phyloP scores from a whole-genome alignment of 2,329 filamentous ascomycete genomes.

The Calonectria hongkongensis region DNA sequence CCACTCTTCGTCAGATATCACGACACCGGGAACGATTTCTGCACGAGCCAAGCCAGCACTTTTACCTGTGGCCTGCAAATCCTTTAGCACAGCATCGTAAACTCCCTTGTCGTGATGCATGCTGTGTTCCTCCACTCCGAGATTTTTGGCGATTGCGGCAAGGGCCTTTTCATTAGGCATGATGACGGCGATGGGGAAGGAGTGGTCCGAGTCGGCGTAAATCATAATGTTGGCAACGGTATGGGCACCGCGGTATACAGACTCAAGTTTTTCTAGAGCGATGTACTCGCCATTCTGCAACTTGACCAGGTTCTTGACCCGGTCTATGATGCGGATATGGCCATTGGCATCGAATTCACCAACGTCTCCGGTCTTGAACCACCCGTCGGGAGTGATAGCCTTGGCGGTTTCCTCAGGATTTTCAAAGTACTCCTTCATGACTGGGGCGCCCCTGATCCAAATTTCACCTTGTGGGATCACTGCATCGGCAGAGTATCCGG shows the following conservation, averaged over 20 bases:
- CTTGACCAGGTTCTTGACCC: constrained; percentile 98
- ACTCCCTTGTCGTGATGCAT: constrained; percentile 81
- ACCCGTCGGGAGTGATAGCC: constrained; percentile 86
- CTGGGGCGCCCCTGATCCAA: constrained; percentile 85
- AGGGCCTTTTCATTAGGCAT: constrained; percentile 78
- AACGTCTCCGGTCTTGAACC: constrained; percentile 98
- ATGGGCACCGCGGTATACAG: constrained; percentile 86
- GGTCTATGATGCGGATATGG: constrained; percentile 90
- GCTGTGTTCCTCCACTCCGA: constrained; percentile 79
- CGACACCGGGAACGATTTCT: constrained; percentile 85
- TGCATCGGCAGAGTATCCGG: constrained; percentile 85
- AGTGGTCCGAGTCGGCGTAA: constrained; percentile 83
- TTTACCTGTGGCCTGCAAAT: constrained; percentile 78
- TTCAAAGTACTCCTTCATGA: constrained; percentile 86
- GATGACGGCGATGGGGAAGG: constrained; percentile 88
- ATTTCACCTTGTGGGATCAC: constrained; percentile 92
- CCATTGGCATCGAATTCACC: constrained; percentile 89
- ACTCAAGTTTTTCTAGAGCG: constrained; percentile 96
- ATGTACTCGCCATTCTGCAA: constrained; percentile 96
- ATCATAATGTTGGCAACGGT: constrained; percentile 91
- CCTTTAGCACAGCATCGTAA: constrained; percentile 75
- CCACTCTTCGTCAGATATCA: constrained; percentile 90
- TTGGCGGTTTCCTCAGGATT: constrained; percentile 89
- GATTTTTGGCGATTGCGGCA: constrained; percentile 72
- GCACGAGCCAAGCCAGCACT: constrained; percentile 80